These are phyloP conservation scores for Stagonosporopsis rhizophila DNA, from an alignment of 2,329 filamentous ascomycete species.

Conservation along the genomic window DNA sequence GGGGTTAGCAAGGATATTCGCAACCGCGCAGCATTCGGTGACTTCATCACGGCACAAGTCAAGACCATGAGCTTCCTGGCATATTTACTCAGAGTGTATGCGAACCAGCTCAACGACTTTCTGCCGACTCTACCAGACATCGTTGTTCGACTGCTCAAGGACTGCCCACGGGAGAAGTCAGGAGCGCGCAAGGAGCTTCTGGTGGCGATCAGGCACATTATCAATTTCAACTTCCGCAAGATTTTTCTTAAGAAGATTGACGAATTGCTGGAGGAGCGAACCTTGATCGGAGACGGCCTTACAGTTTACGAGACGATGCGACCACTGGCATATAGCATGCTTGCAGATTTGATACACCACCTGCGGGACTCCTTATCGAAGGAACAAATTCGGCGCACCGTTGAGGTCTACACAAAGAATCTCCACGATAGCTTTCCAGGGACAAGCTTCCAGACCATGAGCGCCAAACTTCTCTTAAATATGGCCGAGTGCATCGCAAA, in stretches of 20 bases:
- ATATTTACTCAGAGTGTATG: slow-evolving; percentile 87
- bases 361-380: slow-evolving; percentile 87
- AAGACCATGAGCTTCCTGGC: slow-evolving; percentile 99
- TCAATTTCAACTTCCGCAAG: slow-evolving; percentile 97
- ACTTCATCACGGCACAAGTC: slow-evolving; percentile 97
- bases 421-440: slow-evolving; percentile 95
- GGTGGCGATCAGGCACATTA: slow-evolving; percentile 96
- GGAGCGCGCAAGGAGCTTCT: slow-evolving; percentile 92
- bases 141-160: slow-evolving; percentile 87
- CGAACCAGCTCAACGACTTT: slow-evolving; percentile 86
- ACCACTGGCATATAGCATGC: slow-evolving; percentile 95
- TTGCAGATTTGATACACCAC: slow-evolving; percentile 97
- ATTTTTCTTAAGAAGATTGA: slow-evolving; percentile 96
- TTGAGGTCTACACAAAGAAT: slow-evolving; percentile 97
- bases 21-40: slow-evolving; percentile 91
- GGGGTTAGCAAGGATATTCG: slow-evolving; percentile 93
- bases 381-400: slow-evolving; percentile 92
- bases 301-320: slow-evolving; percentile 97
- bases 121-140: slow-evolving; percentile 84
- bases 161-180: slow-evolving; percentile 94
- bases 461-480: slow-evolving; percentile 92
- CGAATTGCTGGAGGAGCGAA: slow-evolving; percentile 90
- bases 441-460: slow-evolving; percentile 99
- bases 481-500: slow-evolving; percentile 98
- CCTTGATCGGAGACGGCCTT: slow-evolving; percentile 91